phyloP scores from a whole-genome alignment of 2,329 filamentous ascomycete species.

The Fusarium nodosum region DNA sequence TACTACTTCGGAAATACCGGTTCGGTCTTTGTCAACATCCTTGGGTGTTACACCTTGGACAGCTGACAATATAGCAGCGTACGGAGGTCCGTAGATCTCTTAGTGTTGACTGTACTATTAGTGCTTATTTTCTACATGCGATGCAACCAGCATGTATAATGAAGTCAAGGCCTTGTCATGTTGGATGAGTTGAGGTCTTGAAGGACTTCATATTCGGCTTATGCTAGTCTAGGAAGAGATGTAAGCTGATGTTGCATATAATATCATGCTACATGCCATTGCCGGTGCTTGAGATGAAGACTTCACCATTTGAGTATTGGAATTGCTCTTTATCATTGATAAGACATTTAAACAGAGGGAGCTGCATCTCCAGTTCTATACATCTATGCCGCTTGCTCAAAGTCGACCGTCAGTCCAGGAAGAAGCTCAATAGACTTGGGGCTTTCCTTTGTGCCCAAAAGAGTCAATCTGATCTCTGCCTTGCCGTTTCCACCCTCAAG shows the following conservation, averaged over 20 bases:
- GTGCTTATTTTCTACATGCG: neutral
- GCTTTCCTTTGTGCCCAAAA: constrained; percentile 44
- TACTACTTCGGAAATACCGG: neutral
- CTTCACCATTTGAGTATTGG: too few relatives aligned
- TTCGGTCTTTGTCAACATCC: too few relatives aligned
- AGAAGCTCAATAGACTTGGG: constrained; percentile 44
- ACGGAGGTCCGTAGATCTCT: neutral
- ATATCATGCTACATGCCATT: neutral
- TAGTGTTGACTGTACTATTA: neutral
- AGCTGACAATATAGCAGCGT: too few relatives aligned
- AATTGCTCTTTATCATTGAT: too few relatives aligned
- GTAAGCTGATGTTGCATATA: neutral
- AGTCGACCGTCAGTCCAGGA: constrained; percentile 42
- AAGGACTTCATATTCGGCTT: neutral
- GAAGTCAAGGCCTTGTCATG: neutral
- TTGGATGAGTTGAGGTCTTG: neutral
- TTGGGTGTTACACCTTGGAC: too few relatives aligned
- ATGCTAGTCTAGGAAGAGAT: neutral
- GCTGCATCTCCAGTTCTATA: neutral
- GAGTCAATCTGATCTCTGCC: constrained; percentile 41
- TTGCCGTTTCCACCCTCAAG: constrained; percentile 12
- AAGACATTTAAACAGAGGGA: neutral
- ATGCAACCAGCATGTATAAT: neutral
- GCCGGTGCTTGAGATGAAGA: too few relatives aligned
- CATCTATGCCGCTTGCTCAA: constrained; percentile 32